Evolutionary conservation across 805 yeast genomes (phyloP), one percentile per base, ranked within the genome.

Genomic region (Tetrapisispora pingtungensis): DNA sequence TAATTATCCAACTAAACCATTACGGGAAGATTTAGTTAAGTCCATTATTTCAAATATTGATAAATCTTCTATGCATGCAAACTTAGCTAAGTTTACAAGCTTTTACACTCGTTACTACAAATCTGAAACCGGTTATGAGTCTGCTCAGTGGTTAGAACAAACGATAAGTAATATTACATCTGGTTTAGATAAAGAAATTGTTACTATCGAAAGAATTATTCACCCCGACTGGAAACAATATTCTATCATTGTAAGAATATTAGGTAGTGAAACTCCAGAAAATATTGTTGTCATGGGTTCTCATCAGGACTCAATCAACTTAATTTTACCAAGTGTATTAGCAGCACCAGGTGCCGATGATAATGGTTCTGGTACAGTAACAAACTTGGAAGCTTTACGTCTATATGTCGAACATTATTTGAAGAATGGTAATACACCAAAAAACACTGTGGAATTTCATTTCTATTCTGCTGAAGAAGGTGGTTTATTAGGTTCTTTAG

Each of bases 281-380:
- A 60, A 64, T 28, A 64, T 71, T 5, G 80, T 90, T 1, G 78
- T 90, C 14, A 74, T 90, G 33, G 96, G 96, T 1, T 84, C 94
- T 22, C 97, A 90, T 65, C 84, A 82, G 58, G 97, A 90, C 60
- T 82, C 95, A 2, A 73, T 81, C 50, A 87, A 86, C 59, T 68
- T 85, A 44, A 52, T 84, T 36, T 71, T 84, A 45, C 96, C 96
- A 10, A 71, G 71, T 36, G 49, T 78, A 17, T 58, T 83, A 51
- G 71, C 77, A 20, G 86, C 96, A 0, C 96, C 96, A 1, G 97
- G 97, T 3, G 97, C 96, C 3, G 97, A 90, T 59, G 97, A 90
- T 59, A 84, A 89, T 62, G 95, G 95, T 2, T 78, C 89, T 3
- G 97, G 97, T 10, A 81, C 89, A 4, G 79, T 82, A 4, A 81